These are phyloP conservation scores for Biancaea sappan DNA, from an alignment of 306 rosid species.

Conservation along the genomic window DNA sequence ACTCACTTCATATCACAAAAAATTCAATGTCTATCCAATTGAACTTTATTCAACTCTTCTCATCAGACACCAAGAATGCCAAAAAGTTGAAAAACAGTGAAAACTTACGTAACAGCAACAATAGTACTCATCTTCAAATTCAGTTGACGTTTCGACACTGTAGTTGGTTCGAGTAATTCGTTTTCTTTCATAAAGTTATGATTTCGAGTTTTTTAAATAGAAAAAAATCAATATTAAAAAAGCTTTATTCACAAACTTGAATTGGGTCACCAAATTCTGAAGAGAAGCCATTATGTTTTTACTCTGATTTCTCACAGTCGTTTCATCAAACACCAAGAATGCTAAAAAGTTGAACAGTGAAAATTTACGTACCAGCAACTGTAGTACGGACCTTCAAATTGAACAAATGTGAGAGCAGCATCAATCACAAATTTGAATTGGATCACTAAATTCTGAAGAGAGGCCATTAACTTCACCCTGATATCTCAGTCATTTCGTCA, in stretches of 20 bases:
- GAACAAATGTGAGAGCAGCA: constrained; percentile 16
- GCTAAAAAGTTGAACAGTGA: constrained; percentile 16
- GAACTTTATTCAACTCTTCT: constrained; percentile 5
- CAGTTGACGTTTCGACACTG: no score
- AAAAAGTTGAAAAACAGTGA: constrained; percentile 13
- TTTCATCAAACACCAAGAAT: constrained; percentile 17
- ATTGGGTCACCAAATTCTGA: not conserved
- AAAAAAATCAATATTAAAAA: no score
- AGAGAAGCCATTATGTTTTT: not conserved
- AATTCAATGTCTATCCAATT: constrained; percentile 29
- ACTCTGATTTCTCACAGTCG: constrained; percentile 2
- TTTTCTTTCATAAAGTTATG: no score
- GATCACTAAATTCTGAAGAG: not conserved
- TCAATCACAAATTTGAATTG: not conserved
- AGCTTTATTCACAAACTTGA: constrained; percentile 22
- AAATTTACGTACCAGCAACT: not conserved
- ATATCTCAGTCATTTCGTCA: constrained; percentile 5
- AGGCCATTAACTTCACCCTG: not conserved
- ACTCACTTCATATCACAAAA: constrained; percentile 28
- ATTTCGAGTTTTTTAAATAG: no score
- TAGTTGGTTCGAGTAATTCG: no score
- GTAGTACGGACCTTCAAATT: constrained; percentile 11
- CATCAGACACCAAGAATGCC: constrained; percentile 18
- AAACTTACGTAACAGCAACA: not conserved
- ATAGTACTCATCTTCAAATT: constrained; percentile 11